A percentile compares a stretch with the other conserved stretches of the same genome.
Evolutionary conservation across 768 basidiomycete genomes (phyloP).

Genomic region (Pholiota molesta): DNA sequence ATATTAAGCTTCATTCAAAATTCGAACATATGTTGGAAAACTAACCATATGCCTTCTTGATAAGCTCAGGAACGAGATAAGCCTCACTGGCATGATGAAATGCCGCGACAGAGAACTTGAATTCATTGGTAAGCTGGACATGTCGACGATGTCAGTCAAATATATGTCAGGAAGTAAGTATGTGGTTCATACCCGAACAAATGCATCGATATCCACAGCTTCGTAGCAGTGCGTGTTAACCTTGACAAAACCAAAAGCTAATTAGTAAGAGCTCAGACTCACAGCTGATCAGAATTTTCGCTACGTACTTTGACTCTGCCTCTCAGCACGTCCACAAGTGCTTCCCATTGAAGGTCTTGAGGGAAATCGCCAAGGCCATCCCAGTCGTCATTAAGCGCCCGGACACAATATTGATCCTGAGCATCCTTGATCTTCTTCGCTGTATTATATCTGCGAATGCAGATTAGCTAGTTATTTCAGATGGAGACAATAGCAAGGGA

Average conservation of each 20-base stretch:
- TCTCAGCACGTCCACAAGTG: constrained; percentile 75
- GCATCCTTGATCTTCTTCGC: constrained; percentile 66
- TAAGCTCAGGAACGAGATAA: constrained; percentile 76
- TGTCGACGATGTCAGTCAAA: not conserved
- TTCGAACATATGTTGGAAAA: not conserved
- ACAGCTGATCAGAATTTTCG: too few species aligned
- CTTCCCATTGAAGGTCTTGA: constrained; percentile 76
- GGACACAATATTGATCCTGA: constrained; percentile 70
- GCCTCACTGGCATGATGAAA: constrained; percentile 84
- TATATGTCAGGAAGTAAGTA: not conserved
- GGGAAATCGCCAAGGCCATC: constrained; percentile 60
- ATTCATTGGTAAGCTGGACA: constrained; percentile 76
- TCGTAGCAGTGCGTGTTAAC: constrained; percentile 60
- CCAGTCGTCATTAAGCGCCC: constrained; percentile 51
- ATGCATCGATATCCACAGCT: constrained; percentile 69
- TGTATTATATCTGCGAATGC: constrained; percentile 52
- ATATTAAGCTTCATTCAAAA: not conserved
- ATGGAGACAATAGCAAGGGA: not conserved
- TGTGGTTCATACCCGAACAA: constrained; percentile 61
- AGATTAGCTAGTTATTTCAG: not conserved
- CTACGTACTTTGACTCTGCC: constrained; percentile 69
- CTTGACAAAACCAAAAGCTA: constrained; percentile 25
- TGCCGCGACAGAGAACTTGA: constrained; percentile 76
- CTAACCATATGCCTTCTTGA: constrained; percentile 71
- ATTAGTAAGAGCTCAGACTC: too few species aligned